A percentile compares a stretch with the other conserved stretches of the same genome.
Evolutionary conservation across 257 asterid genomes (phyloP).

Genomic region (Ehretia macrophylla): DNA sequence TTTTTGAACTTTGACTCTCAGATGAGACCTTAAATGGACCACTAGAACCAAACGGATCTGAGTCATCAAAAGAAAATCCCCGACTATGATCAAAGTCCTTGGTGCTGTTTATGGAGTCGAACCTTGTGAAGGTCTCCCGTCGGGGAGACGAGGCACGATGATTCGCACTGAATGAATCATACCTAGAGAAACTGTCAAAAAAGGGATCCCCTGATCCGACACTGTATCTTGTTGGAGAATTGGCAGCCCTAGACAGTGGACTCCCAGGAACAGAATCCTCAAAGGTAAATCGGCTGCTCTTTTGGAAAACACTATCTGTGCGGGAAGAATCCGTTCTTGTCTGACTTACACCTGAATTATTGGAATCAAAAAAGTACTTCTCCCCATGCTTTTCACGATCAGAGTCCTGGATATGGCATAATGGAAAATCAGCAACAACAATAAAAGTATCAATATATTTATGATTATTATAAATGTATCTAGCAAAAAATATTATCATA

Average conservation of each 20-base stretch:
- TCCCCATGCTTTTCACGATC: constrained; percentile 60
- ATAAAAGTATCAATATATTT: not conserved
- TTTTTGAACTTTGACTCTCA: constrained; percentile 44
- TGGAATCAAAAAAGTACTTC: constrained; percentile 71
- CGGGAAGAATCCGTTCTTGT: constrained; percentile 54
- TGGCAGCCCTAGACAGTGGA: constrained; percentile 66
- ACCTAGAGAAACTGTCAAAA: constrained; percentile 70
- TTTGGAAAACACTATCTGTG: constrained; percentile 46
- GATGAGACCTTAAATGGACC: constrained; percentile 91
- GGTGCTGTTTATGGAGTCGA: constrained; percentile 76
- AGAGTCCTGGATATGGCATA: constrained; percentile 44
- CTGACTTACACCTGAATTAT: constrained; percentile 69
- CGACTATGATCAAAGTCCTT: constrained; percentile 56
- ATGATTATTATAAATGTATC: not conserved
- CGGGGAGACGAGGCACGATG: constrained; percentile 55
- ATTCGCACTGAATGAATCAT: constrained; percentile 60
- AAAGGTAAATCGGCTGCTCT: constrained; percentile 49
- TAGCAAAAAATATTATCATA: not conserved
- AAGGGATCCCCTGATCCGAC: constrained; percentile 55
- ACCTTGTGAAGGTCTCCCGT: constrained; percentile 57
- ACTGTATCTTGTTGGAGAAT: constrained; percentile 63
- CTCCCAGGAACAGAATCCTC: constrained; percentile 80
- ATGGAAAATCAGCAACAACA: constrained; percentile 5
- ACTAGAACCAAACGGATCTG: constrained; percentile 82
- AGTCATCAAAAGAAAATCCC: constrained; percentile 73